Percentiles rank a stretch among this genome's conserved stretches.
Evolutionary conservation across 495 filamentous ascomycete species (phyloP).

Genomic region (Parmelia sp.): DNA sequence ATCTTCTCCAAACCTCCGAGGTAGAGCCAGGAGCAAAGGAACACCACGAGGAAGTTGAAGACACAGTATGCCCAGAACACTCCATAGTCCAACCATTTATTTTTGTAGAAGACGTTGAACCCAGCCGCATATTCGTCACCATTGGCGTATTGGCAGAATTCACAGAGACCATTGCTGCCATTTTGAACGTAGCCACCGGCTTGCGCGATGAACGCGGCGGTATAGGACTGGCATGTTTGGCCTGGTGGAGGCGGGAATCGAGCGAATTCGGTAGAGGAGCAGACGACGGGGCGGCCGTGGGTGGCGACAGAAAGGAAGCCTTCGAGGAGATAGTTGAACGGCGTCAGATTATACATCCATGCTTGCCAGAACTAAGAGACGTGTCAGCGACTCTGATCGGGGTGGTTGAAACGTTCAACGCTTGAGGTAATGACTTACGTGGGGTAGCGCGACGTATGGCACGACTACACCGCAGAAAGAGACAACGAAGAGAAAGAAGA

Average conservation of each 20-base stretch:
- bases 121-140: constrained; percentile 48
- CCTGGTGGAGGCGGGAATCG: constrained; percentile 48
- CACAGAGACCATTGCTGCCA: constrained; percentile 42
- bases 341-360: constrained; percentile 79
- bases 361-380: constrained; percentile 56
- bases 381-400: not conserved
- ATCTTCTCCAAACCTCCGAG: constrained; percentile 41
- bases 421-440: constrained; percentile 16
- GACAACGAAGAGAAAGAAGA: constrained; percentile 70
- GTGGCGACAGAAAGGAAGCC: constrained; percentile 62
- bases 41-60: constrained; percentile 51
- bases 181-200: constrained; percentile 49
- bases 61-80: constrained; percentile 50
- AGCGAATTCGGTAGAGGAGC: constrained; percentile 51
- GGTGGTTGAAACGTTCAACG: not conserved
- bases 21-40: constrained; percentile 49
- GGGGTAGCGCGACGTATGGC: constrained; percentile 65
- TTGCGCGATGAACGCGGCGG: constrained; percentile 36
- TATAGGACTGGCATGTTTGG: constrained; percentile 48
- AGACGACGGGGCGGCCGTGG: constrained; percentile 51
- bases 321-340: constrained; percentile 74
- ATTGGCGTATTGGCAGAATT: constrained; percentile 54
- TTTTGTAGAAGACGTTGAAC: constrained; percentile 45
- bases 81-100: constrained; percentile 60
- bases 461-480: constrained; percentile 77